Evolutionary conservation across 306 rosid genomes (phyloP).

Genomic region (Cicer chorassanicum): DNA sequence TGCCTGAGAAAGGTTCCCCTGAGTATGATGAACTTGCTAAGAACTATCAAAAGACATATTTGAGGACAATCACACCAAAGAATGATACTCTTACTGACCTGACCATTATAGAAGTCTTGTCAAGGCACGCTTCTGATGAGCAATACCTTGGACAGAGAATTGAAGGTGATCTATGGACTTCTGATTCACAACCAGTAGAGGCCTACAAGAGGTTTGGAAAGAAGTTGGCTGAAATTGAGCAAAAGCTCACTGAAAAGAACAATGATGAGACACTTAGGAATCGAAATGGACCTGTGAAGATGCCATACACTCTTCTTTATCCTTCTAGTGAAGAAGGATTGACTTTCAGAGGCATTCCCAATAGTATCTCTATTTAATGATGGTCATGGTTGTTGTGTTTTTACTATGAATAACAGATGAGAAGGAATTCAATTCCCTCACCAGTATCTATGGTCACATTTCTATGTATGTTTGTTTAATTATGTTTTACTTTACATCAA

Average conservation of each 20-base stretch:
- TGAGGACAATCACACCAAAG: conserved; percentile 66
- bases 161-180: conserved; percentile 45
- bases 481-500: background rate
- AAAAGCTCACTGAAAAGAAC: conserved; percentile 42
- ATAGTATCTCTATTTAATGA: conserved; percentile 63
- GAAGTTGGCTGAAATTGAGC: conserved; percentile 42
- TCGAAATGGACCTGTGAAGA: conserved; percentile 62
- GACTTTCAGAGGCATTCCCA: conserved; percentile 76
- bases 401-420: conserved; percentile 24
- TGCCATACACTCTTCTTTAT: conserved; percentile 80
- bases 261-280: conserved; percentile 48
- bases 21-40: conserved; percentile 61
- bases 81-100: conserved; percentile 55
- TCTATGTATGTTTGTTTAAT: background rate
- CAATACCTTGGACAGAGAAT: conserved; percentile 61
- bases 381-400: background rate
- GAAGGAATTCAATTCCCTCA: conserved; percentile 18
- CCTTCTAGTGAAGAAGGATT: conserved; percentile 71
- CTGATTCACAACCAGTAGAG: conserved; percentile 11
- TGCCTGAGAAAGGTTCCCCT: conserved; percentile 62
- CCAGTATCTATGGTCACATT: background rate
- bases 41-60: conserved; percentile 51
- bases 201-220: conserved; percentile 49
- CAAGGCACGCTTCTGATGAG: conserved; percentile 69
- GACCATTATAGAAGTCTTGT: conserved; percentile 64